phyloP scores from a whole-genome alignment of 139 green algal species.

The Chlorella ohadii region DNA sequence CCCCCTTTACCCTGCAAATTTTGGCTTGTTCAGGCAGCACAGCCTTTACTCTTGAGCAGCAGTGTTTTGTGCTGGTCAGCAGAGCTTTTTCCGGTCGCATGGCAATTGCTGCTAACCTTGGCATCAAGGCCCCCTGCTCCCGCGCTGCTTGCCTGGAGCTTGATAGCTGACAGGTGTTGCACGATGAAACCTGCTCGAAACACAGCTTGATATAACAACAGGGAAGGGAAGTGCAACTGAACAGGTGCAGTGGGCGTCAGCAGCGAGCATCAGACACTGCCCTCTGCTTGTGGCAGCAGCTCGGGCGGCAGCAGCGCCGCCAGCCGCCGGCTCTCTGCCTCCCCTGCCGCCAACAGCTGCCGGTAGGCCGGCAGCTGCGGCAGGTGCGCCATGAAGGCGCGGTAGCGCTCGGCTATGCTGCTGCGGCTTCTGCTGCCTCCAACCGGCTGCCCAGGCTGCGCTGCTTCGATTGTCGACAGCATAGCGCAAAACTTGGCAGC shows the following conservation, averaged over 20 bases:
- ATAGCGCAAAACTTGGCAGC: background rate
- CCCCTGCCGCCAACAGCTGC: background rate
- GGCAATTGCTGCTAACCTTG: no score
- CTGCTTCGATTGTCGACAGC: background rate
- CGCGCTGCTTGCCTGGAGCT: no score
- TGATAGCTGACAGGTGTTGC: no score
- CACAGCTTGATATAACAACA: no score
- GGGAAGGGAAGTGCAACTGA: no score
- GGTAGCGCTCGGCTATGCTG: background rate
- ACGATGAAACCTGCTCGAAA: no score
- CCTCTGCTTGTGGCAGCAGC: background rate
- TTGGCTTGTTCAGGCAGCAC: no score
- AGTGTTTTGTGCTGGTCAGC: no score
- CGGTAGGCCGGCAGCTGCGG: background rate
- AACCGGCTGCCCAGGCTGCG: background rate
- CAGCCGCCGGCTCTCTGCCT: background rate
- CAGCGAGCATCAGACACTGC: background rate
- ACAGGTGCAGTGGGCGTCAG: background rate
- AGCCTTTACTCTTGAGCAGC: no score
- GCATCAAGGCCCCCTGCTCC: no score
- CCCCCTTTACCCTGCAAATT: no score
- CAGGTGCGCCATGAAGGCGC: background rate
- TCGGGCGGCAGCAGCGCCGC: background rate
- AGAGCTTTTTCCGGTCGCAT: no score
- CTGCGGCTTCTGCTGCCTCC: background rate